phyloP scores from a whole-genome alignment of 345 rosid genomes.

The Brassica cretica region DNA sequence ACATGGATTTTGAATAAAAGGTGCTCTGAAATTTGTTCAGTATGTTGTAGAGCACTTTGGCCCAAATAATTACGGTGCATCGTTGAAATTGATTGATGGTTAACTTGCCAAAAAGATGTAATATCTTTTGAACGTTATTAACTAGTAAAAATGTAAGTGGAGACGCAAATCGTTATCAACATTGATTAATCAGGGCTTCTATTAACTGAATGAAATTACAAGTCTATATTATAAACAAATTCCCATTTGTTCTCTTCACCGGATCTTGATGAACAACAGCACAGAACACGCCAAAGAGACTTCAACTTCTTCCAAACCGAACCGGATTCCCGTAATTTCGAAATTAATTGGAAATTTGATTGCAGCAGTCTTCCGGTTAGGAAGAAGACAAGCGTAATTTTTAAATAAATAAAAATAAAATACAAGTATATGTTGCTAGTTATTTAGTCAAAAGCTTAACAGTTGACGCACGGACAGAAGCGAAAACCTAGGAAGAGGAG shows the following conservation, averaged over 20 bases:
- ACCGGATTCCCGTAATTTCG: neutral
- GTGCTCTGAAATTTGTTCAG: neutral
- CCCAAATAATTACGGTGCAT: too few relatives aligned
- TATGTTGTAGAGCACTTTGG: too few relatives aligned
- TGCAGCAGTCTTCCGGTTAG: neutral
- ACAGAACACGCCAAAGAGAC: neutral
- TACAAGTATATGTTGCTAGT: too few relatives aligned
- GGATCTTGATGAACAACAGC: neutral
- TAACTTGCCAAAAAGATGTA: too few relatives aligned
- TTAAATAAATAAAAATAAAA: too few relatives aligned
- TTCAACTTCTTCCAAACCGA: neutral
- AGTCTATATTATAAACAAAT: neutral
- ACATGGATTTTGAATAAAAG: neutral
- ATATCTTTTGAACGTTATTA: neutral
- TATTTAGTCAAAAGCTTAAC: neutral
- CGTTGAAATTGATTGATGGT: too few relatives aligned
- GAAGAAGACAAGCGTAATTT: neutral
- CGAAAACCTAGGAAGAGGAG: neutral
- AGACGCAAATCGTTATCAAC: too few relatives aligned
- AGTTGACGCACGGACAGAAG: neutral
- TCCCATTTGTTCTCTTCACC: too few relatives aligned
- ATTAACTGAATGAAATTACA: neutral
- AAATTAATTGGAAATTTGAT: neutral
- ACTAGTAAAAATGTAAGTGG: too few relatives aligned
- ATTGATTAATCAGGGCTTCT: too few relatives aligned